Conservation (phyloP, 2,329 filamentous ascomycete genomes). For the Tolypocladium pustulatum region DNA sequence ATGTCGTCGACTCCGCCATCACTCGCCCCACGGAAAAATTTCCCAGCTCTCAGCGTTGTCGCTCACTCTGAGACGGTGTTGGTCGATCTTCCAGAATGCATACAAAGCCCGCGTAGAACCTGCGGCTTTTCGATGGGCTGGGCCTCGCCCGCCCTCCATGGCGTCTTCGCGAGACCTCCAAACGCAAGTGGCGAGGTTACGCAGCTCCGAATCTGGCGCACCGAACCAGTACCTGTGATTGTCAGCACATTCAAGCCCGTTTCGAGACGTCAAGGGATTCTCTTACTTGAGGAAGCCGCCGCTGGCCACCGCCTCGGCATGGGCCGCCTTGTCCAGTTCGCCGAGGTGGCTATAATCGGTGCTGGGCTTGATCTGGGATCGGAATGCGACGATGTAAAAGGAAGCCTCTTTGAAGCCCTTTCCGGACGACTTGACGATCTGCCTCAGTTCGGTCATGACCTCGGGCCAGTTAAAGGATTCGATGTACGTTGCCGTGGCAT, state of each 20-base stretch:
- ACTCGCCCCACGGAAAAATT: conserved; percentile 43
- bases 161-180: conserved; percentile 54
- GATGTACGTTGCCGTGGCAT: conserved; percentile 64
- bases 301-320: conserved; percentile 67
- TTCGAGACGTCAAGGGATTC: background rate
- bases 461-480: conserved; percentile 68
- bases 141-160: conserved; percentile 45
- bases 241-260: conserved; percentile 9
- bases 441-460: conserved; percentile 47
- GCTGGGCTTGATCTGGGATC: conserved; percentile 57
- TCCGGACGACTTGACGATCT: conserved; percentile 34
- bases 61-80: conserved; percentile 56
- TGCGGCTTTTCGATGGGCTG: conserved; percentile 54
- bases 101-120: conserved; percentile 52
- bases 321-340: conserved; percentile 65
- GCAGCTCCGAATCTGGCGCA: conserved; percentile 52
- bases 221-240: conserved; percentile 74
- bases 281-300: conserved; percentile 72
- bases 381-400: conserved; percentile 82
- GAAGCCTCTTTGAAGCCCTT: conserved; percentile 47
- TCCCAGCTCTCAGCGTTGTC: conserved; percentile 56
- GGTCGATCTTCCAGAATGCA: conserved; percentile 60
- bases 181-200: conserved; percentile 74
- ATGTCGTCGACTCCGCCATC: background rate
- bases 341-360: conserved; percentile 61